Evolutionary conservation across 2,329 filamentous ascomycete genomes (phyloP).

Genomic region (Neonectria neomacrospora): DNA sequence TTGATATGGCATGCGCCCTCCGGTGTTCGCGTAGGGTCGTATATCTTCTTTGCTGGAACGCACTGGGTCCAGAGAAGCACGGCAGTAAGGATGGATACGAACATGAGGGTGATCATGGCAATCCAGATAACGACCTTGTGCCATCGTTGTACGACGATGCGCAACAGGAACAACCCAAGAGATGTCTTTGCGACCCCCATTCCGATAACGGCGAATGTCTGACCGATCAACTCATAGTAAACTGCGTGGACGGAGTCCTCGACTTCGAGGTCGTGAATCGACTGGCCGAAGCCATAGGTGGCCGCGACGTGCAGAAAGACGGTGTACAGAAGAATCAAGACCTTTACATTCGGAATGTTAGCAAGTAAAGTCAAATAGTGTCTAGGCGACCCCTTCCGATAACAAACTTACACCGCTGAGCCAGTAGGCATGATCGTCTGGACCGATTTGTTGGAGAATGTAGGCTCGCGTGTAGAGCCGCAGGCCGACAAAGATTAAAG

Average conservation of each 20-base stretch:
- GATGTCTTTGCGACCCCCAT: slow-evolving; percentile 53
- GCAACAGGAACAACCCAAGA: slow-evolving; percentile 51
- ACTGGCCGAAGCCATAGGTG: slow-evolving; percentile 49
- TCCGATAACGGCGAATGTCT: slow-evolving; percentile 51
- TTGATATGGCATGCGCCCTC: slow-evolving; percentile 21
- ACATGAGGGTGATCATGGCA: slow-evolving; percentile 33
- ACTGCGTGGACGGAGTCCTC: slow-evolving; percentile 40
- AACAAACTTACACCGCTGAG: slow-evolving; percentile 21
- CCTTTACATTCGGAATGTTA: neutral
- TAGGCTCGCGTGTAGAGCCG: slow-evolving; percentile 51
- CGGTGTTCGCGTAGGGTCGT: slow-evolving; percentile 5
- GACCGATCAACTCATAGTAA: slow-evolving; percentile 47
- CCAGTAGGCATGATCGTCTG: slow-evolving; percentile 49
- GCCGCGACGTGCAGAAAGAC: slow-evolving; percentile 46
- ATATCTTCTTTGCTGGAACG: slow-evolving; percentile 29
- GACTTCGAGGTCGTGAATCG: slow-evolving; percentile 28
- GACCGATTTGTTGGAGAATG: slow-evolving; percentile 42
- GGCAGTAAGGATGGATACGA: slow-evolving; percentile 16
- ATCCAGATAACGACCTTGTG: slow-evolving; percentile 50
- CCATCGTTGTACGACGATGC: slow-evolving; percentile 48
- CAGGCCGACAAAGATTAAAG: slow-evolving; percentile 47
- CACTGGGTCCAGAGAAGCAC: slow-evolving; percentile 28
- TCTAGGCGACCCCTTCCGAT: neutral
- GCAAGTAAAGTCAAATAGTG: neutral
- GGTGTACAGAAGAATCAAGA: slow-evolving; percentile 47